phyloP scores from a whole-genome alignment of 306 rosid genomes.

The Ormosia semicastrata region DNA sequence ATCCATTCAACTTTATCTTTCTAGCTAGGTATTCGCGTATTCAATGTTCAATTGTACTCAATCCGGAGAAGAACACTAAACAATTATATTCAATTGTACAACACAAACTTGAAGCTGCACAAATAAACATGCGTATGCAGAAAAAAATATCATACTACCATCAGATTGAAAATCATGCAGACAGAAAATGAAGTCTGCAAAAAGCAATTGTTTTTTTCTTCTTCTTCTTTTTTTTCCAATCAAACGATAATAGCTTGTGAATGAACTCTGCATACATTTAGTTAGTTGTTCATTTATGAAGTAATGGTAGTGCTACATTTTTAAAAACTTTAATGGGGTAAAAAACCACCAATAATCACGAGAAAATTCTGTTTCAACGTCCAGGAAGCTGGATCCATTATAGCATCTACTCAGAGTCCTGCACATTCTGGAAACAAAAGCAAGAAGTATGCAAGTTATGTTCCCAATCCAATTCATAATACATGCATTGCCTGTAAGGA shows the following conservation, averaged over 20 bases:
- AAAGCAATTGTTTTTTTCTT: not conserved
- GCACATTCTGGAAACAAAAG: constrained; percentile 23
- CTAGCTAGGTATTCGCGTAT: not conserved
- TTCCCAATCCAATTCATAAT: not conserved
- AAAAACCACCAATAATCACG: not conserved
- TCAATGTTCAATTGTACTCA: not conserved
- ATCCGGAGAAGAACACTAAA: not conserved
- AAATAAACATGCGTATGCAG: not conserved
- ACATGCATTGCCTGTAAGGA: not conserved
- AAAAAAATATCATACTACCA: not conserved
- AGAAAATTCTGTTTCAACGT: not conserved
- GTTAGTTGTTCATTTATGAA: not conserved
- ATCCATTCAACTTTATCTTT: not conserved
- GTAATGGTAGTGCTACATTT: not conserved
- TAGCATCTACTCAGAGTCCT: not conserved
- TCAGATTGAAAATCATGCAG: not conserved
- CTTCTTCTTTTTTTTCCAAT: not conserved
- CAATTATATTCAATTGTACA: not conserved
- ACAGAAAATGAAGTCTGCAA: not conserved
- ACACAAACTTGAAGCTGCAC: not conserved
- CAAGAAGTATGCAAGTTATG: not conserved
- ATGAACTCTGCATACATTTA: not conserved
- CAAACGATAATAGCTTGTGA: not conserved
- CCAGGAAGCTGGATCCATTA: not conserved
- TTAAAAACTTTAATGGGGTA: not conserved